Evolutionary conservation across 768 basidiomycete species (phyloP), one percentile per base, ranked within the genome.

Genomic region (Saitozyma podzolica): DNA sequence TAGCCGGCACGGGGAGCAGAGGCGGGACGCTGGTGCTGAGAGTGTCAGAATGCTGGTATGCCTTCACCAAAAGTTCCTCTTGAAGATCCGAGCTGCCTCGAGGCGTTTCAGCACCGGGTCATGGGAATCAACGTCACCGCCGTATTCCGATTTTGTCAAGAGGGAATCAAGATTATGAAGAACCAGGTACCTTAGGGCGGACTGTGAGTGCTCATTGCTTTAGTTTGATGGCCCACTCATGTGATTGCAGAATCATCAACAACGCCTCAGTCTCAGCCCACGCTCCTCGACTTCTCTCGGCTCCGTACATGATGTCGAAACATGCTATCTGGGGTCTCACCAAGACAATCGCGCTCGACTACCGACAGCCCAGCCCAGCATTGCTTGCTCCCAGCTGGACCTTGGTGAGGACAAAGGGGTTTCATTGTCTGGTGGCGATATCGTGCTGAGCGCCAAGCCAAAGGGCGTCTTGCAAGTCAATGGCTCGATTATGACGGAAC

Each of bases 321-420:
- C 90, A 92, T 69, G 90, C 88, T 2, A 85, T 92, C 49, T 72
- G 81, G 0, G 90, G 90, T 0, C 78, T 92, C 7, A 90, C 90
- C 8, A 91, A 89, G 78, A 84, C 83, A 50, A 88, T 86, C 6
- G 83, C 86, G 1, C 84, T 93, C n/a, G 90, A 92, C 68, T 90
- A 89, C 0, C 82, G 90, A 8, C 78, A 82, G 14, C 84, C 84
- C 74, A 70, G 88, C 87, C 1, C n/a, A n/a, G n/a, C n/a, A n/a
- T n/a, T n/a, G n/a, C n/a, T n/a, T n/a, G n/a, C n/a, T n/a, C n/a
- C n/a, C 89, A 92, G 72, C 83, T 92, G 52, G 90, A 92, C 74
- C 88, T 92, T 50, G 90, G 89, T 62, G 89, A 5, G 61, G 40
- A 37, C 14, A 14, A 50, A 17, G 53, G 16, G 43, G 14, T 4